phyloP scores from a whole-genome alignment of 176 grass and related monocot genomes.

The Saccharum officinarum region DNA sequence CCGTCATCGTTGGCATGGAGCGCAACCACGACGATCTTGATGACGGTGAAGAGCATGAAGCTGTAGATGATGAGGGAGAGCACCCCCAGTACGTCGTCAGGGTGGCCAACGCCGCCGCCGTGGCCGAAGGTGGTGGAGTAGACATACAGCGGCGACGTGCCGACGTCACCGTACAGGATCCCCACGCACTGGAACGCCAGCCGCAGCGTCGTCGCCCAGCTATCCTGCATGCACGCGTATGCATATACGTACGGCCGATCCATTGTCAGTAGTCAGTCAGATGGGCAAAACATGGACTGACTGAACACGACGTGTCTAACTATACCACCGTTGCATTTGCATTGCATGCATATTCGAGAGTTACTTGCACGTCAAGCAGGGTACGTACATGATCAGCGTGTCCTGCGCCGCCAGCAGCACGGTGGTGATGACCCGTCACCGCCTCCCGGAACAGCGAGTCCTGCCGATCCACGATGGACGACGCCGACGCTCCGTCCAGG shows the following conservation, averaged over 20 bases:
- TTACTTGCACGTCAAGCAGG: too few species aligned
- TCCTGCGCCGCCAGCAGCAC: neutral
- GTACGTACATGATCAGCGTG: neutral
- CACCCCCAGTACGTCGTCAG: conserved; percentile 40
- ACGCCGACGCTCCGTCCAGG: neutral
- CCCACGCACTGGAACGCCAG: conserved; percentile 58
- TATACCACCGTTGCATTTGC: too few species aligned
- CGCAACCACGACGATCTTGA: conserved; percentile 48
- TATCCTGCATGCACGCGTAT: neutral
- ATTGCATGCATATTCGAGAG: too few species aligned
- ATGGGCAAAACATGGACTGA: too few species aligned
- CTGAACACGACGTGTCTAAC: too few species aligned
- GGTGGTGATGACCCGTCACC: neutral
- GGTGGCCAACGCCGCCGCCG: neutral
- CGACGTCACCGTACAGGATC: conserved; percentile 50
- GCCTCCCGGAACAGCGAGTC: conserved; percentile 38
- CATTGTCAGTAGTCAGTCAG: too few species aligned
- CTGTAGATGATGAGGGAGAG: conserved; percentile 60
- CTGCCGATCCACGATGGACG: neutral
- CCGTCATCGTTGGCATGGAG: conserved; percentile 56
- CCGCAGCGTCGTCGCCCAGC: conserved; percentile 28
- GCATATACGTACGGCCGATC: too few species aligned
- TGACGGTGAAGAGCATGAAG: conserved; percentile 34
- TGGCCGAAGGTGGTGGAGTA: conserved; percentile 39
- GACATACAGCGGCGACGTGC: conserved; percentile 53